Conservation (phyloP, 2,329 filamentous ascomycete species). For the Botrytis squamosa region DNA sequence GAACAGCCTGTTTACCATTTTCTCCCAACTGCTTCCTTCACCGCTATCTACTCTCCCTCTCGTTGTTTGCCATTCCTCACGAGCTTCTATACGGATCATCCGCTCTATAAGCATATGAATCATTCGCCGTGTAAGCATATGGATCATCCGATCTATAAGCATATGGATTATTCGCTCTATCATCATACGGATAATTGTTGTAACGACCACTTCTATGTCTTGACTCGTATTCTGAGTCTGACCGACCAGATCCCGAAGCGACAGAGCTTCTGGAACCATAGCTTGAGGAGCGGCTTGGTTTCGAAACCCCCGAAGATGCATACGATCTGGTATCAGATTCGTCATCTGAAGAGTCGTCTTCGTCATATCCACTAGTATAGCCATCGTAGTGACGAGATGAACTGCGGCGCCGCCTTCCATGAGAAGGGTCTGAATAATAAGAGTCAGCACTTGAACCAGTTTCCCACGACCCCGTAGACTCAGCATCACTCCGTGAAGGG, state of each 20-base stretch:
- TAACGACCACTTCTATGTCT: not conserved
- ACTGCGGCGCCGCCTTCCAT: not conserved
- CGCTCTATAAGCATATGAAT: not conserved
- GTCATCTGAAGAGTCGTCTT: not conserved
- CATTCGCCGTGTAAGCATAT: too few relatives aligned
- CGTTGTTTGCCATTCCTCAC: not conserved
- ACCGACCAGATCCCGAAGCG: not conserved
- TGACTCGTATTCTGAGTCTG: not conserved
- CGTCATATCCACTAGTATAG: not conserved
- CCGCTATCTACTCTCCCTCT: not conserved
- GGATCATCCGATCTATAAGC: not conserved
- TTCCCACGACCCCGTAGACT: not conserved
- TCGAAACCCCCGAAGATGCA: not conserved
- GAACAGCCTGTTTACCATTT: not conserved
- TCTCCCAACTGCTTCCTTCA: not conserved
- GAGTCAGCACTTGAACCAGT: not conserved
- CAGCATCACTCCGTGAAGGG: not conserved
- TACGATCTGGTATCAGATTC: not conserved
- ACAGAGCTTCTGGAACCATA: not conserved
- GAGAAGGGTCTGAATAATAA: not conserved
- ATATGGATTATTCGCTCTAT: not conserved
- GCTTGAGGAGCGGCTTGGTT: not conserved
- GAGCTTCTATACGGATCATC: not conserved
- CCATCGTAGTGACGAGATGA: not conserved
- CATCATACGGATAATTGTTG: not conserved